These are phyloP conservation scores for Dioszegia hungarica DNA, from an alignment of 768 basidiomycete species.

Conservation along the genomic window DNA sequence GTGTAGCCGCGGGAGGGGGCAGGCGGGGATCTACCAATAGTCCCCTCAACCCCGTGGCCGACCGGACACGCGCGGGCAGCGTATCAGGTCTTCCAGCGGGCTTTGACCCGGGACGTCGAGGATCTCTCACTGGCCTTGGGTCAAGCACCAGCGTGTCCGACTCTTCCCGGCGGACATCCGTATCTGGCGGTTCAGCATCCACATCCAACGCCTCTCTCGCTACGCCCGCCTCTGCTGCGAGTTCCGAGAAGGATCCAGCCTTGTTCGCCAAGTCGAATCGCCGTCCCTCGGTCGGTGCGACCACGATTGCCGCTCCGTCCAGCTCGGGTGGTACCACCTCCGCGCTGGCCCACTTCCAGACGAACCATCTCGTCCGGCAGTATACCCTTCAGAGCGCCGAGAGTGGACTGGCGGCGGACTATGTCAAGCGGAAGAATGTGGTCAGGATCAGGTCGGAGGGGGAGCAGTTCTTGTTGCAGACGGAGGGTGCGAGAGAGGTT, in stretches of 20 bases:
- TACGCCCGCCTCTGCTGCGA: conserved; percentile 1
- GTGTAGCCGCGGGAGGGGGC: not conserved
- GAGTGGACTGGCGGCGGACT: conserved; percentile 91
- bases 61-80: not conserved
- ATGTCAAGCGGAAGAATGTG: conserved; percentile 86
- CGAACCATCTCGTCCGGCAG: conserved; percentile 56
- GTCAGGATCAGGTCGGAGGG: conserved; percentile 87
- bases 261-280: conserved; percentile 17
- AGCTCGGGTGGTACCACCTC: conserved; percentile 1
- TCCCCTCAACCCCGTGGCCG: not conserved
- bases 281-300: conserved; percentile 9
- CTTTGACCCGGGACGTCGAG: conserved; percentile 6
- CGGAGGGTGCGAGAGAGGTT: conserved; percentile 72
- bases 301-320: not conserved
- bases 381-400: conserved; percentile 88
- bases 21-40: not conserved
- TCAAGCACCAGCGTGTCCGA: not conserved
- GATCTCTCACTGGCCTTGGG: conserved; percentile 7
- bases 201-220: not conserved
- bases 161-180: not conserved
- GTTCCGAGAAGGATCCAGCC: conserved; percentile 24
- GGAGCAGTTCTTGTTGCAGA: conserved; percentile 93
- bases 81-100: not conserved
- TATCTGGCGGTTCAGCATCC: not conserved
- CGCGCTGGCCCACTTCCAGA: conserved; percentile 42